A percentile compares a stretch with the other conserved stretches of the same genome.
Evolutionary conservation across 352 stramenopile species (phyloP).

Genomic region (Phytopythium sindhum): DNA sequence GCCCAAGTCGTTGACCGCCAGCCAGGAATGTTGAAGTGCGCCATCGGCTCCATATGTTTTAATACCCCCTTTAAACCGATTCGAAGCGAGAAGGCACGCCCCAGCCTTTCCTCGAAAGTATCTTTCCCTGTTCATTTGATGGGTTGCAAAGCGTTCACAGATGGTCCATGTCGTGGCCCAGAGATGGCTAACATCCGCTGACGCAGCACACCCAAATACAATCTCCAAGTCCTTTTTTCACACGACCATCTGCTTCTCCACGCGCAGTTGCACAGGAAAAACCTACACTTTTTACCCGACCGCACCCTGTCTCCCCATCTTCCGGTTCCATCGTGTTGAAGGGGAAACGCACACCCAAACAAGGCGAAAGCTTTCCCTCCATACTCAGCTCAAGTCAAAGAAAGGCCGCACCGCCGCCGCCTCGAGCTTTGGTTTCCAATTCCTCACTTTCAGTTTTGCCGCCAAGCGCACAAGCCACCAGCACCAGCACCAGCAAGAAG

Average conservation of each 20-base stretch:
- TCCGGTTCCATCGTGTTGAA: background rate
- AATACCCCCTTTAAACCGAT: background rate
- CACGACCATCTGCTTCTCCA: background rate
- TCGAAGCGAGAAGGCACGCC: background rate
- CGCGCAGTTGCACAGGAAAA: background rate
- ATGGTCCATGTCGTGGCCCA: background rate
- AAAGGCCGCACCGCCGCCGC: background rate
- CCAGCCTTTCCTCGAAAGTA: background rate
- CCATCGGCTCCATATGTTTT: background rate
- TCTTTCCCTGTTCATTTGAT: background rate
- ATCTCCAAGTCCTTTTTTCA: background rate
- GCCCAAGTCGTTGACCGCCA: background rate
- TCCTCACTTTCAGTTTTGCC: slow-evolving; percentile 4
- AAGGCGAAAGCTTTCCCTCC: background rate
- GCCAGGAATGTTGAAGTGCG: background rate
- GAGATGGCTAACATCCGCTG: slow-evolving; percentile 2
- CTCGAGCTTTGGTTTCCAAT: background rate
- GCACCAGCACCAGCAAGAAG: background rate
- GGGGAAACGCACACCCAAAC: background rate
- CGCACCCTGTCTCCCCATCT: background rate
- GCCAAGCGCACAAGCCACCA: slow-evolving; percentile 8
- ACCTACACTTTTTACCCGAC: slow-evolving; percentile 1
- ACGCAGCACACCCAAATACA: background rate
- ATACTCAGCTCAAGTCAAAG: background rate
- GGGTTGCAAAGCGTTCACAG: background rate